phyloP scores from a whole-genome alignment of 179 eudicot genomes.

The Patellifolia procumbens region DNA sequence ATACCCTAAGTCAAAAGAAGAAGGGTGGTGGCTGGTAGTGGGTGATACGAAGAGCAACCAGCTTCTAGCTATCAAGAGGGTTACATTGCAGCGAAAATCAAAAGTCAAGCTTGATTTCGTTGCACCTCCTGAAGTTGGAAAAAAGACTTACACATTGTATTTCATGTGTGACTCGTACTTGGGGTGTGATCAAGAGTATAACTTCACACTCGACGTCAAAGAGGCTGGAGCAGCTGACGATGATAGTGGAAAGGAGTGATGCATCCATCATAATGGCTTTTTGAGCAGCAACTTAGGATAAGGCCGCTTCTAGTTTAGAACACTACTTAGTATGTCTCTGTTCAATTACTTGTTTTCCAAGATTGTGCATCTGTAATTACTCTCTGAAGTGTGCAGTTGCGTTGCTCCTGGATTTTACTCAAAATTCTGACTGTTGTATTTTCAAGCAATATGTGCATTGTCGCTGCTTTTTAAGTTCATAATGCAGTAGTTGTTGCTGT shows the following conservation, averaged over 20 bases:
- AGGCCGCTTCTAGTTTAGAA: not conserved
- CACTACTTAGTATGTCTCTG: constrained; percentile 1
- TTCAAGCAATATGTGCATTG: constrained; percentile 4
- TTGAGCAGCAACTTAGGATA: constrained; percentile 9
- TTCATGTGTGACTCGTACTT: constrained; percentile 87
- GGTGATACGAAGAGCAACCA: constrained; percentile 82
- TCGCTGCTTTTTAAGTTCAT: too few relatives aligned
- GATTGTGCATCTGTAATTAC: not conserved
- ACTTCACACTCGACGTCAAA: constrained; percentile 61
- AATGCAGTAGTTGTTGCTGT: too few relatives aligned
- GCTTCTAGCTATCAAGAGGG: constrained; percentile 81
- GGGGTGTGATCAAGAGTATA: constrained; percentile 92
- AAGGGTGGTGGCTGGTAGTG: constrained; percentile 97
- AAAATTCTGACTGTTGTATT: not conserved
- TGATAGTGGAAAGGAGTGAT: constrained; percentile 35
- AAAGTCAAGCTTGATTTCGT: constrained; percentile 65
- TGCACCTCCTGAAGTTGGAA: constrained; percentile 64
- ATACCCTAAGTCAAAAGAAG: constrained; percentile 85
- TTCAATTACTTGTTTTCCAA: not conserved
- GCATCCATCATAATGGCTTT: not conserved
- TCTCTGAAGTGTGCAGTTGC: not conserved
- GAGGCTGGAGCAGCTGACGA: constrained; percentile 43
- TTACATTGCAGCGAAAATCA: constrained; percentile 65
- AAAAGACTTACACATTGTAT: constrained; percentile 65
- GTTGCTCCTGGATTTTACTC: not conserved